Conservation (phyloP, 306 rosid genomes). For the Prosopis cineraria region DNA sequence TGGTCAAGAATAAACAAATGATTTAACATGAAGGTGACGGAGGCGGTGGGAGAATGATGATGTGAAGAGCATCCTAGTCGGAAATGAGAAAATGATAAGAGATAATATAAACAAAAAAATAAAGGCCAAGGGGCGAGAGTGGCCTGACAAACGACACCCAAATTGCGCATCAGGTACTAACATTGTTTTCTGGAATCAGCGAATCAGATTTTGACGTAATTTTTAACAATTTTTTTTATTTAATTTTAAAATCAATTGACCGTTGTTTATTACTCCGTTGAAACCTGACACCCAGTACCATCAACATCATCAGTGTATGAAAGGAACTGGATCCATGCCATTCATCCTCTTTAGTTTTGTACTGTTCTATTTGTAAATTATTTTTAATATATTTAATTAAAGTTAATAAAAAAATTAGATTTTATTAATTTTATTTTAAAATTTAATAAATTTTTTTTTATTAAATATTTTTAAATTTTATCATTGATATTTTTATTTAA, state of each 20-base stretch:
- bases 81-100: too few relatives aligned
- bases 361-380: too few relatives aligned
- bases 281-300: neutral
- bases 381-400: too few relatives aligned
- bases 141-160: neutral
- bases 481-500: too few relatives aligned
- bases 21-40: neutral
- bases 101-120: neutral
- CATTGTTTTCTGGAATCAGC: neutral
- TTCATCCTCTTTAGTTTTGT: neutral
- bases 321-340: neutral
- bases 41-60: too few relatives aligned
- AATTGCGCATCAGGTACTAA: neutral
- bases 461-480: too few relatives aligned
- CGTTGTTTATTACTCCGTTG: too few relatives aligned
- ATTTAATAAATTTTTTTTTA: too few relatives aligned
- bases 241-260: neutral
- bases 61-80: neutral
- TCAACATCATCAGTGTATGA: too few relatives aligned
- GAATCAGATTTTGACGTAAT: neutral
- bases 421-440: too few relatives aligned
- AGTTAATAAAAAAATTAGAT: too few relatives aligned
- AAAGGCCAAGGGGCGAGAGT: neutral
- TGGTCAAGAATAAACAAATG: neutral
- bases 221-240: neutral